These are phyloP conservation scores for Ceratobasidium sp. DNA, from an alignment of 1,284 basidiomycete species.

Conservation along the genomic window DNA sequence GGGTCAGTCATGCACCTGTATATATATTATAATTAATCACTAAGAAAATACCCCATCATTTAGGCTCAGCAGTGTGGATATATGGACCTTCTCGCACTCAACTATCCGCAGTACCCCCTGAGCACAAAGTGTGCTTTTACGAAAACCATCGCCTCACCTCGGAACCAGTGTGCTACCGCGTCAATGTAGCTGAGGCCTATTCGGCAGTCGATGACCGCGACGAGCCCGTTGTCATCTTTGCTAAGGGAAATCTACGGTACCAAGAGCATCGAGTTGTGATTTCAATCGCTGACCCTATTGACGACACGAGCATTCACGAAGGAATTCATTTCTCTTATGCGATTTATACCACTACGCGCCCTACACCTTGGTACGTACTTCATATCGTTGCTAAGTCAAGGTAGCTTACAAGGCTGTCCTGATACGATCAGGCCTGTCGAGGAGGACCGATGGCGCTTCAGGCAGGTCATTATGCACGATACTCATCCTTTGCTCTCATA, in stretches of 20 bases:
- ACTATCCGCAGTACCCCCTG: background rate
- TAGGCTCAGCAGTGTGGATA: constrained; percentile 23
- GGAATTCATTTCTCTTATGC: constrained; percentile 25
- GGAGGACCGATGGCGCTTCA: constrained; percentile 32
- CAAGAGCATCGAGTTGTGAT: constrained; percentile 22
- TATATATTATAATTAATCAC: background rate
- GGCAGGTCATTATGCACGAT: constrained; percentile 21
- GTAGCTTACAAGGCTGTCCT: background rate
- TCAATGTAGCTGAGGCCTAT: constrained; percentile 6
- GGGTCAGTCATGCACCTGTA: background rate
- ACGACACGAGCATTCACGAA: background rate
- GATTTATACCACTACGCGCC: background rate
- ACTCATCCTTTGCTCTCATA: constrained; percentile 18
- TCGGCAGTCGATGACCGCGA: background rate
- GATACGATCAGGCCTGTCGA: background rate
- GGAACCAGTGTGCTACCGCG: constrained; percentile 3
- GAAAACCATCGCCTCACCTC: background rate
- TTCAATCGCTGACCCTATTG: constrained; percentile 8
- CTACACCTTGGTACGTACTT: constrained; percentile 21
- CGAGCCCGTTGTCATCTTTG: constrained; percentile 22
- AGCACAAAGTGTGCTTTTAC: constrained; percentile 21
- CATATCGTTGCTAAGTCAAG: background rate
- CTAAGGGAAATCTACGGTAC: constrained; percentile 3
- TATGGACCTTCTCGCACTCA: constrained; percentile 22
- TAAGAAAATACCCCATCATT: background rate